phyloP scores from a whole-genome alignment of 75 land plant genomes.

The Sequoia sempervirens region DNA sequence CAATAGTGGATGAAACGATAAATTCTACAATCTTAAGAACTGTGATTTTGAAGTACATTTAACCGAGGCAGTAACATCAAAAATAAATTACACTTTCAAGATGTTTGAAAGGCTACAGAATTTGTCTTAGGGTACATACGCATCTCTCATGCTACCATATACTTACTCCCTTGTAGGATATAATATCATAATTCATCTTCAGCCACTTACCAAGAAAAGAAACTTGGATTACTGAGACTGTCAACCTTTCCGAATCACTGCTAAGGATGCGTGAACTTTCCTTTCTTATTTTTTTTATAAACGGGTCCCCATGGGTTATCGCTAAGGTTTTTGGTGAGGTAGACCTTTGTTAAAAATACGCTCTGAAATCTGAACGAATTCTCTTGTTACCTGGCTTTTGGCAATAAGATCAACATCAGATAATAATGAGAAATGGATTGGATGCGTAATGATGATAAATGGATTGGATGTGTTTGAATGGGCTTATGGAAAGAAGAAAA shows the following conservation, averaged over 20 bases:
- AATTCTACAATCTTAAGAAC: constrained; percentile 5
- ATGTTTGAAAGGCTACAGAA: neutral
- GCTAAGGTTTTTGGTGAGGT: neutral
- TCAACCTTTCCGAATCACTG: neutral
- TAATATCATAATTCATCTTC: neutral
- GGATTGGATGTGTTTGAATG: neutral
- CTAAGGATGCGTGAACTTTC: neutral
- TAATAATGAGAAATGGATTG: neutral
- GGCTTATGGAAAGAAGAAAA: neutral
- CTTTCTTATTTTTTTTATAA: neutral
- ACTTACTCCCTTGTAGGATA: neutral
- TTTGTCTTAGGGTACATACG: neutral
- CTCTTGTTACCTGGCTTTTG: neutral
- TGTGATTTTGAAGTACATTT: neutral
- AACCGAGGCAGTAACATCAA: neutral
- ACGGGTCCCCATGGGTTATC: neutral
- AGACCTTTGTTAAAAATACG: neutral
- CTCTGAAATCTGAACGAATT: neutral
- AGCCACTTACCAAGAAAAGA: neutral
- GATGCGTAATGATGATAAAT: neutral
- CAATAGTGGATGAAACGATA: neutral
- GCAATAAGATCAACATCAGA: neutral
- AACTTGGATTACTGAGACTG: neutral
- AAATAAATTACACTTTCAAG: neutral
- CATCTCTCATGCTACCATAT: neutral